Base-by-base conservation (phyloP, 129 eudicot genomes). In the Escallonia rubra region DNA sequence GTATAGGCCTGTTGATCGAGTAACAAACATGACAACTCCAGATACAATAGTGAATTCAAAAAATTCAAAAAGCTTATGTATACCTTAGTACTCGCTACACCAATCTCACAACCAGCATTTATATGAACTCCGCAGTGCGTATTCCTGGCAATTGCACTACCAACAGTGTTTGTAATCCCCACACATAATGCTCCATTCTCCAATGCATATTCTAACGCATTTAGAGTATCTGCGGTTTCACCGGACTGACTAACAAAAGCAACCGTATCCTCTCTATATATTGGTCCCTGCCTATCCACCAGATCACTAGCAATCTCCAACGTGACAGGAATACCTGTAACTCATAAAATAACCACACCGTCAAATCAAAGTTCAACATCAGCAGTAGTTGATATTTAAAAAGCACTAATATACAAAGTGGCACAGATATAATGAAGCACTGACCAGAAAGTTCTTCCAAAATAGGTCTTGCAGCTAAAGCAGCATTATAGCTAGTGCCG, bases 21-120 rank as follows among this genome's bases (percentile, higher is more conserved):
- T 12, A 10, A 72, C 56, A 44, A 50, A 49, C 63, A 41, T 55
- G 40, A 63, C 58, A 15, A 68, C 49, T 50, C 40, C 59, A 78
- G 49, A 58, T n/a, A 48, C 39, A 46, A 64, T 40, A 6, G 10
- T 52, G 16, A 50, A 43, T 2, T 10, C 34, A 42, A 63, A 57
- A 61, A 9, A 56, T 7, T 9, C 12, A 5, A 70, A 70, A 67
- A 4, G 3, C 57, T 53, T 55, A 10, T 63, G 16, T 12, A 7
- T 73, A 93, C 99, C 99, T 93, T 93, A 63, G 99, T 93, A 79
- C 96, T 93, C 34, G 99, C 99, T 12, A 93, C 99, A 48, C 99
- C 99, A 68, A 93, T 93, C 82, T 93, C 99, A 67, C 88, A 86
- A 59, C 99, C 99, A 64, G 99, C 99, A 80, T 93, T 93, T 38